phyloP scores from a whole-genome alignment of 257 asterid species.

The Euphrasia confusa region DNA sequence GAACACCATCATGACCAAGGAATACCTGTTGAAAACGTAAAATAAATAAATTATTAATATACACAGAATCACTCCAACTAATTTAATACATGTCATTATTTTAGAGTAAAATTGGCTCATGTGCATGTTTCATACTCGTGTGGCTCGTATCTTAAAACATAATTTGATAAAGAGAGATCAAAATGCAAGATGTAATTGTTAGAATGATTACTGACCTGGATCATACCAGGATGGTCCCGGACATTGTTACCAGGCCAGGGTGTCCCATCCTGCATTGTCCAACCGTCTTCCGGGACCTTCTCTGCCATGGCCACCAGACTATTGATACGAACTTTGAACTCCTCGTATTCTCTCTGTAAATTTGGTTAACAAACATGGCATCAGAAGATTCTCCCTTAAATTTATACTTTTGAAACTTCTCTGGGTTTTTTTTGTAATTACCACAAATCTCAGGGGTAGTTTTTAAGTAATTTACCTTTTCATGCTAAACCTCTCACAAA shows the following conservation, averaged over 20 bases:
- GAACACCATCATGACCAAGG: constrained; percentile 66
- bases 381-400: not conserved
- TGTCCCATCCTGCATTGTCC: constrained; percentile 96
- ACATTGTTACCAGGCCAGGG: constrained; percentile 95
- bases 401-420: too few species aligned
- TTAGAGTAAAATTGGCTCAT: not conserved
- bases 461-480: not conserved
- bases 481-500: not conserved
- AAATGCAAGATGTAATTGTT: not conserved
- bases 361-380: constrained; percentile 7
- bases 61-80: too few species aligned
- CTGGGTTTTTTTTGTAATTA: too few species aligned
- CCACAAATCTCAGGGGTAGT: not conserved
- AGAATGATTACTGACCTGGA: constrained; percentile 53
- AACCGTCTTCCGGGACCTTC: constrained; percentile 91
- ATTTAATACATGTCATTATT: too few species aligned
- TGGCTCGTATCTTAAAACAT: too few species aligned
- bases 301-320: constrained; percentile 66
- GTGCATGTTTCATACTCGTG: too few species aligned
- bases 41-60: too few species aligned
- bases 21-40: constrained; percentile 46
- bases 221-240: constrained; percentile 94
- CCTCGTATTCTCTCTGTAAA: constrained; percentile 84
- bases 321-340: constrained; percentile 75
- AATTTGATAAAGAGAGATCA: too few species aligned